Evolutionary conservation across 371 early-diverging fungal species (phyloP).

Genomic region (Mortierella sp.): DNA sequence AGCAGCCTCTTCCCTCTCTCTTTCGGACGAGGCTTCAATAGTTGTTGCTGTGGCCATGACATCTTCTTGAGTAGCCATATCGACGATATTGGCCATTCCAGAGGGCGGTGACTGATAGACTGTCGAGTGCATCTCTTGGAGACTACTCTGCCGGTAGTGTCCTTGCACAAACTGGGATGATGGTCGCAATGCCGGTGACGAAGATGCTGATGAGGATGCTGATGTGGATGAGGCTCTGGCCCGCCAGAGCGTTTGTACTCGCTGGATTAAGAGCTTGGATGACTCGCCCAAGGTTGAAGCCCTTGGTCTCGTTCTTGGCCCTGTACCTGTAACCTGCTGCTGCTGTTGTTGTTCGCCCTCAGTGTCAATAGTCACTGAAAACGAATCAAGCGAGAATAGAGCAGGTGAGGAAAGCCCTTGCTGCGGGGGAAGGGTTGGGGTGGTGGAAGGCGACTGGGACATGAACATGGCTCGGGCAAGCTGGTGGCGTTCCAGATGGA

Average conservation of each 20-base stretch:
- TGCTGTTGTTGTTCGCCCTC: not conserved
- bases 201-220: too few species aligned
- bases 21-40: too few species aligned
- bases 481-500: conserved; percentile 28
- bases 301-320: conserved; percentile 11
- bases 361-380: not conserved
- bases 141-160: too few species aligned
- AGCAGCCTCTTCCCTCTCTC: too few species aligned
- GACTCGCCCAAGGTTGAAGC: conserved; percentile 42
- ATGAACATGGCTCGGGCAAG: conserved; percentile 15
- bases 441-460: not conserved
- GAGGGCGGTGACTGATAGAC: too few species aligned
- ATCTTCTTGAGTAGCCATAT: too few species aligned
- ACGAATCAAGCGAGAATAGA: not conserved
- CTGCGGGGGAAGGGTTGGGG: not conserved
- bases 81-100: too few species aligned
- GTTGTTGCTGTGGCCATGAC: too few species aligned
- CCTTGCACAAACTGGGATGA: too few species aligned
- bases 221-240: too few species aligned
- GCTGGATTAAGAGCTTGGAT: conserved; percentile 29
- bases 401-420: not conserved
- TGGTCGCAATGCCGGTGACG: too few species aligned
- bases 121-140: too few species aligned
- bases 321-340: not conserved
- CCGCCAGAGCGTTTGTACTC: conserved; percentile 21